These are phyloP conservation scores for Sordariomycetes sp. DNA, from an alignment of 2,329 filamentous ascomycete genomes.

Conservation along the genomic window DNA sequence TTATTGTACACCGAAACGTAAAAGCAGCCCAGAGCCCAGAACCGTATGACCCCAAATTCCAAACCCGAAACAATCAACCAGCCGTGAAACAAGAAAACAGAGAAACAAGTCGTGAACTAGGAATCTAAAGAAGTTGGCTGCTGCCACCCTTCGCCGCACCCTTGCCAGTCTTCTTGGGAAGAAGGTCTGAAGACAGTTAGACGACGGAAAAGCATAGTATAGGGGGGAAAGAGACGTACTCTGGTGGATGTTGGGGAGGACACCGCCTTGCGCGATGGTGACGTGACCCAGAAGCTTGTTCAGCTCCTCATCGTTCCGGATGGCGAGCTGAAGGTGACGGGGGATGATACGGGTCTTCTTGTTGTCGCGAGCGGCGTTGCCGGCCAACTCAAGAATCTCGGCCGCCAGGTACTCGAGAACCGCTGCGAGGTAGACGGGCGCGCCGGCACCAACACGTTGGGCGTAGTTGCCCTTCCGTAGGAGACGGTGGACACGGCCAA, in stretches of 20 bases:
- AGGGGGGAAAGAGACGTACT: conserved; percentile 46
- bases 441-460: conserved; percentile 97
- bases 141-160: conserved; percentile 30
- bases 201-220: conserved; percentile 1
- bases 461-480: conserved; percentile 99
- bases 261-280: conserved; percentile 95
- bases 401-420: conserved; percentile 98
- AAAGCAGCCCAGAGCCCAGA: conserved; percentile 54
- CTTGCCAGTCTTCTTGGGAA: conserved; percentile 99
- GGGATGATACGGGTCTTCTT: conserved; percentile 99
- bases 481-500: conserved; percentile 98
- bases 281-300: conserved; percentile 97
- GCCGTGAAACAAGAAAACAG: conserved; percentile 32
- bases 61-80: conserved; percentile 57
- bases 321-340: conserved; percentile 96
- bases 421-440: conserved; percentile 91
- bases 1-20: conserved; percentile 60
- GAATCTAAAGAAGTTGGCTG: conserved; percentile 82
- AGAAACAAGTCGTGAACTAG: conserved; percentile 21
- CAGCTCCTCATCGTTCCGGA: conserved; percentile 98
- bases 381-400: conserved; percentile 97
- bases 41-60: conserved; percentile 65
- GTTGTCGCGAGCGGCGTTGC: conserved; percentile 98
- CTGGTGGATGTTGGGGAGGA: conserved; percentile 93
- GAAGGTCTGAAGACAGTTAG: conserved; percentile 58